Evolutionary conservation across 2,329 filamentous ascomycete genomes (phyloP).

Genomic region (Aspergillus sp.): DNA sequence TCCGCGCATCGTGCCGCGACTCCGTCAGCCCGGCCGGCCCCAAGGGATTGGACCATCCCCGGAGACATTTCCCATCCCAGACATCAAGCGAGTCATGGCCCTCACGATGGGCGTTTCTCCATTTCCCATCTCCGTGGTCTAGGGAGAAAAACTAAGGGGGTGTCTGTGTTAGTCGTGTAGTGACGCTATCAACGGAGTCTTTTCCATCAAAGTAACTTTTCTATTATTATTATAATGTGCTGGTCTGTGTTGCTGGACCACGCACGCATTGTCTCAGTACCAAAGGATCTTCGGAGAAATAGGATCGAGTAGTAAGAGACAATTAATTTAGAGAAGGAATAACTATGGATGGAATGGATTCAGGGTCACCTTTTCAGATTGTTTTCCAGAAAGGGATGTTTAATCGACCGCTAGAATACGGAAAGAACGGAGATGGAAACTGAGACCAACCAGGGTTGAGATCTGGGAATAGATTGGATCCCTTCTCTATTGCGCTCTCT

Average conservation of each 20-base stretch:
- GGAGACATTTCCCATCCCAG: conserved; percentile 24
- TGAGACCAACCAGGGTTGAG: conserved; percentile 9
- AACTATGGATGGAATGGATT: background rate
- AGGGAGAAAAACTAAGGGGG: too few relatives aligned
- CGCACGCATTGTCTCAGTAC: background rate
- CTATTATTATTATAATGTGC: background rate
- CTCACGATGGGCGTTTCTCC: background rate
- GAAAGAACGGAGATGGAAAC: conserved; percentile 5
- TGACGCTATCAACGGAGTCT: background rate
- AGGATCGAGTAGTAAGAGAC: background rate
- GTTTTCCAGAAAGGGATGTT: conserved; percentile 1
- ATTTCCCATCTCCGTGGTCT: too few relatives aligned
- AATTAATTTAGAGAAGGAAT: background rate
- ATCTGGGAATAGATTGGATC: background rate
- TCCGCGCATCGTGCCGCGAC: conserved; percentile 13
- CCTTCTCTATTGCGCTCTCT: background rate
- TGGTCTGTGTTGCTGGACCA: background rate
- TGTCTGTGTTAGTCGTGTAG: too few relatives aligned
- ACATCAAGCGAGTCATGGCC: conserved; percentile 4
- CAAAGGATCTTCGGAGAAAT: background rate
- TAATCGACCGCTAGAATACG: conserved; percentile 6
- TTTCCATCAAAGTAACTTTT: background rate
- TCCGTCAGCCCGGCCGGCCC: conserved; percentile 17
- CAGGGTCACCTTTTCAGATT: background rate
- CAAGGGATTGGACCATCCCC: conserved; percentile 23